These are phyloP conservation scores for Penicillium fuscoglaucum DNA, from an alignment of 2,329 filamentous ascomycete species.

Conservation along the genomic window DNA sequence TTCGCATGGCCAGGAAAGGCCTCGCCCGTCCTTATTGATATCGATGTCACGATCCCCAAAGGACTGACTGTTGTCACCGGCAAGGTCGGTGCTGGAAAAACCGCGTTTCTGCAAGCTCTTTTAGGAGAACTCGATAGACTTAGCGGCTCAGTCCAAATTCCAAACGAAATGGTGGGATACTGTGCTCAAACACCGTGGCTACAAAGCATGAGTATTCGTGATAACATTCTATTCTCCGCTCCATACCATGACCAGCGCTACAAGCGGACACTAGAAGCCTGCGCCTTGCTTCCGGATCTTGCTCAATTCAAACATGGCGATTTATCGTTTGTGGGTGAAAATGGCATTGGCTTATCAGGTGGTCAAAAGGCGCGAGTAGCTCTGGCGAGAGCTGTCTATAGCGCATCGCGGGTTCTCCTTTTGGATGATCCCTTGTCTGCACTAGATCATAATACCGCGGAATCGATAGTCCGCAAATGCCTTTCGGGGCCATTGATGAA, in stretches of 20 bases:
- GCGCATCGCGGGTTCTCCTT: constrained; percentile 54
- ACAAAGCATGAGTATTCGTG: constrained; percentile 68
- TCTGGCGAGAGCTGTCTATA: constrained; percentile 62
- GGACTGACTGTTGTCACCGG: constrained; percentile 63
- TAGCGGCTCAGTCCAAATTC: constrained; percentile 52
- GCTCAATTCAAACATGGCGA: constrained; percentile 65
- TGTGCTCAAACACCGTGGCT: constrained; percentile 68
- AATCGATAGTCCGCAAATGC: constrained; percentile 59
- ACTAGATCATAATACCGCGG: constrained; percentile 64
- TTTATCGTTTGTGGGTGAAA: constrained; percentile 61
- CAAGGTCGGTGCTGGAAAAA: constrained; percentile 66
- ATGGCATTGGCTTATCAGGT: constrained; percentile 61
- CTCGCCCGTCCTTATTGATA: constrained; percentile 55
- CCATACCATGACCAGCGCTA: constrained; percentile 69
- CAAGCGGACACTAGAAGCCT: constrained; percentile 67
- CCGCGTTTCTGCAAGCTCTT: constrained; percentile 59
- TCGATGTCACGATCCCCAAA: constrained; percentile 55
- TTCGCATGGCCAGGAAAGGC: constrained; percentile 77
- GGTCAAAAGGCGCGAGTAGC: constrained; percentile 62
- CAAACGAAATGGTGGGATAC: constrained; percentile 61
- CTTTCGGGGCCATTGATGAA: constrained; percentile 57
- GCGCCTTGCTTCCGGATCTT: constrained; percentile 62
- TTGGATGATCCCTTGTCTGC: constrained; percentile 63
- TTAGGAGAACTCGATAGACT: constrained; percentile 60
- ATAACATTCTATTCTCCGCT: constrained; percentile 66